Percentiles rank a stretch among this genome's conserved stretches.
Conservation (phyloP, 192 early-diverging fungal genomes). For the Glomus cerebriforme region DNA sequence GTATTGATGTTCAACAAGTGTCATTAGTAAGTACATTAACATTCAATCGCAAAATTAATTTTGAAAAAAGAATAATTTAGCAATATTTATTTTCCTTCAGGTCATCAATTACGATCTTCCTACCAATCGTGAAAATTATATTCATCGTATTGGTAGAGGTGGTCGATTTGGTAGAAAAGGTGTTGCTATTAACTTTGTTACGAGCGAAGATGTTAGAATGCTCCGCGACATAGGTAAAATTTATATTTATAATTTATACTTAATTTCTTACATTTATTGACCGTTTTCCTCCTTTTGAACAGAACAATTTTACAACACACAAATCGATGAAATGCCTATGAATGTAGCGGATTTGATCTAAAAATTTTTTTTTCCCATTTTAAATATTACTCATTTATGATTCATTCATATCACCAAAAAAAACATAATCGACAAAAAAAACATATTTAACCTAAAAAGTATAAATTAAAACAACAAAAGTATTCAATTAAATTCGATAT, state of each 20-base stretch:
- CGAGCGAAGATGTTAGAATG: conserved; percentile 86
- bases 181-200: conserved; percentile 98
- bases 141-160: conserved; percentile 97
- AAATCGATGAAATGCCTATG: conserved; percentile 97
- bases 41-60: neutral
- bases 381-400: neutral
- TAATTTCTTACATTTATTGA: no score
- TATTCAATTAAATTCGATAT: no score
- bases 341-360: conserved; percentile 58
- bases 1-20: conserved; percentile 99
- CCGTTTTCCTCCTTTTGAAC: no score
- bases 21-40: conserved; percentile 68
- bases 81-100: neutral
- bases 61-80: neutral
- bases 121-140: conserved; percentile 94
- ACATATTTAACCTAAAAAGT: no score
- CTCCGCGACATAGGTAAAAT: conserved; percentile 83
- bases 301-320: conserved; percentile 93
- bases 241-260: no score
- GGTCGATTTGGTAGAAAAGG: conserved; percentile 98
- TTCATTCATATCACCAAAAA: no score
- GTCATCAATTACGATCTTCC: conserved; percentile 92
- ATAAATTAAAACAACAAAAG: no score
- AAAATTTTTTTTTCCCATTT: neutral
- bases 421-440: no score